Conservation (phyloP, 2,329 filamentous ascomycete genomes). For the Venturia oleaginea region DNA sequence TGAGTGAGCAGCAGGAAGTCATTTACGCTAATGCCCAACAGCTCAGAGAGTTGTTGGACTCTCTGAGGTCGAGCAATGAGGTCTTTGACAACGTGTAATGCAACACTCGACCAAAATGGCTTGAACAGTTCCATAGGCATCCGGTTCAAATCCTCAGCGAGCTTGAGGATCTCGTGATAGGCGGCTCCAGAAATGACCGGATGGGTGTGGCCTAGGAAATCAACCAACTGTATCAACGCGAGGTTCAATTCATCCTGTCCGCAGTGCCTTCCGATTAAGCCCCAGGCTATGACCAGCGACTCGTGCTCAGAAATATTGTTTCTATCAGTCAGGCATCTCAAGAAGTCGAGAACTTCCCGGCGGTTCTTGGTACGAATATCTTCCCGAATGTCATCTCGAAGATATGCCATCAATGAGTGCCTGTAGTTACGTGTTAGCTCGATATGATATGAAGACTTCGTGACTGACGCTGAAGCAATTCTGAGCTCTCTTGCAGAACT, state of each 20-base stretch:
- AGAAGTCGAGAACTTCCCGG: constrained; percentile 57
- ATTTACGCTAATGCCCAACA: constrained; percentile 66
- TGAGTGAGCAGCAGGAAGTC: constrained; percentile 71
- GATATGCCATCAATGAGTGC: constrained; percentile 56
- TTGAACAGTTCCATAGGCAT: constrained; percentile 63
- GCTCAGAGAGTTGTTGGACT: constrained; percentile 67
- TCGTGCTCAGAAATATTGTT: constrained; percentile 63
- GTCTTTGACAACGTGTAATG: constrained; percentile 74
- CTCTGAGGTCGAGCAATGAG: constrained; percentile 73
- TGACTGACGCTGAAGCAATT: constrained; percentile 61
- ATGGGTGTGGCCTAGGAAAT: constrained; percentile 80
- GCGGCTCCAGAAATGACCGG: constrained; percentile 70
- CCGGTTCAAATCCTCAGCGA: constrained; percentile 56
- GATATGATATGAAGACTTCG: neutral
- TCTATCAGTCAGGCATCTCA: constrained; percentile 64
- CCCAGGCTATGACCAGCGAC: constrained; percentile 76
- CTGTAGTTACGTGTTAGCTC: constrained; percentile 30
- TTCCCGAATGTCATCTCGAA: constrained; percentile 41
- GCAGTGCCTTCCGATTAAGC: constrained; percentile 65
- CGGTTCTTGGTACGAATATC: constrained; percentile 54
- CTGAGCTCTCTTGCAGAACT: constrained; percentile 81
- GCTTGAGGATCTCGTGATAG: constrained; percentile 68
- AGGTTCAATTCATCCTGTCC: constrained; percentile 79
- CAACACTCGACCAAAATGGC: constrained; percentile 83
- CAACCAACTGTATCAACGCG: constrained; percentile 71